Percentiles rank a stretch among this genome's conserved stretches.
These are phyloP conservation scores for Populus simonii DNA, from an alignment of 345 rosid species.

Conservation along the genomic window DNA sequence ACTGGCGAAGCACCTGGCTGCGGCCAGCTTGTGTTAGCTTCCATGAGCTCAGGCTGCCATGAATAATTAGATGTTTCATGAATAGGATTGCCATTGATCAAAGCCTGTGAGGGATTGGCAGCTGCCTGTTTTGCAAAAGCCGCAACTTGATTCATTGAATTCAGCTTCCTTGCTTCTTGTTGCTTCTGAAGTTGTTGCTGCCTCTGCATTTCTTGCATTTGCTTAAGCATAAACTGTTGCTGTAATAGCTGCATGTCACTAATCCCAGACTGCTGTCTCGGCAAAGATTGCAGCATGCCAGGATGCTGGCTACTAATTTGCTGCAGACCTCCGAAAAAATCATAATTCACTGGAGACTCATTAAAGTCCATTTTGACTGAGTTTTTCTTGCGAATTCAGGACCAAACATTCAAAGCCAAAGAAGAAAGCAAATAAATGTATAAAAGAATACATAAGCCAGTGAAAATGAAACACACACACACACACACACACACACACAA, in stretches of 20 bases:
- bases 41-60: slow-evolving; percentile 20
- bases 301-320: slow-evolving; percentile 35
- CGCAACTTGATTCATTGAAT: slow-evolving; percentile 41
- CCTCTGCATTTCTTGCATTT: slow-evolving; percentile 69
- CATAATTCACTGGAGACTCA: slow-evolving; percentile 34
- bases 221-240: slow-evolving; percentile 64
- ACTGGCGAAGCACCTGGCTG: slow-evolving; percentile 43
- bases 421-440: not conserved
- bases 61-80: slow-evolving; percentile 47
- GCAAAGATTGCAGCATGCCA: slow-evolving; percentile 24
- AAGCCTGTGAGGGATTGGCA: slow-evolving; percentile 39
- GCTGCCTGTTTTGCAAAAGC: slow-evolving; percentile 39
- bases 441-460: not conserved
- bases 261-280: slow-evolving; percentile 56
- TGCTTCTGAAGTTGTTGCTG: slow-evolving; percentile 52
- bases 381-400: not conserved
- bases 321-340: slow-evolving; percentile 41
- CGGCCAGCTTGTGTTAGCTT: slow-evolving; percentile 39
- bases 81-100: slow-evolving; percentile 54
- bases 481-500: not conserved
- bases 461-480: not conserved
- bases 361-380: slow-evolving; percentile 3
- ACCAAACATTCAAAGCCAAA: not conserved
- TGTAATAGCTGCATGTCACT: slow-evolving; percentile 65
- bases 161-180: slow-evolving; percentile 46